These are phyloP conservation scores for Fusarium paranaense DNA, from an alignment of 2,329 filamentous ascomycete species.

Conservation along the genomic window DNA sequence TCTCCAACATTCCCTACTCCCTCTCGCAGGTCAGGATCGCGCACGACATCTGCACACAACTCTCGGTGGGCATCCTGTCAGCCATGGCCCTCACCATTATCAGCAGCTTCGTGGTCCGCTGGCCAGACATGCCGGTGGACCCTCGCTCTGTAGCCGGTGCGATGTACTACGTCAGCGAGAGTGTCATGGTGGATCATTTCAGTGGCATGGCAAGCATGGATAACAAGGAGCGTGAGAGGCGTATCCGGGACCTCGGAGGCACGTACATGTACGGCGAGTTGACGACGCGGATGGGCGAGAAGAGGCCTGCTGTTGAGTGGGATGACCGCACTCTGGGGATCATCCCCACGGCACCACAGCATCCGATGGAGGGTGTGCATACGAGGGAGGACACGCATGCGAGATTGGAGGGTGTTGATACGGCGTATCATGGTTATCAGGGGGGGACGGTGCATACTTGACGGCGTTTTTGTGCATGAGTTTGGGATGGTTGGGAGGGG, in stretches of 20 bases:
- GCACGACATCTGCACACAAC: constrained; percentile 55
- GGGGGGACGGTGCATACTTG: constrained; percentile 3
- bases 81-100: constrained; percentile 57
- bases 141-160: constrained; percentile 59
- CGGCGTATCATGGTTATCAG: constrained; percentile 33
- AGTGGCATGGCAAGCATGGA: constrained; percentile 38
- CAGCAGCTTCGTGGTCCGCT: constrained; percentile 55
- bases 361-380: background rate
- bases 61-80: constrained; percentile 53
- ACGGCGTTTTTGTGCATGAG: background rate
- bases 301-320: constrained; percentile 41
- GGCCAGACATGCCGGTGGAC: constrained; percentile 60
- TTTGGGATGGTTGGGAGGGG: background rate
- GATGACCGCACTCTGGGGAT: constrained; percentile 37
- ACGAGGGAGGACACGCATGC: constrained; percentile 9
- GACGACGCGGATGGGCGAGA: constrained; percentile 32
- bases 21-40: constrained; percentile 54
- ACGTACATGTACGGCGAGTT: constrained; percentile 41
- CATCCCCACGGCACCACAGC: constrained; percentile 10
- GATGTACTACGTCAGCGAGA: constrained; percentile 56
- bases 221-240: constrained; percentile 31
- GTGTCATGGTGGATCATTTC: constrained; percentile 40
- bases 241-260: constrained; percentile 40
- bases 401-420: constrained; percentile 34
- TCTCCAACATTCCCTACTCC: constrained; percentile 62